These are phyloP conservation scores for Scalesia atractyloides DNA, from an alignment of 129 eudicot species.

Conservation along the genomic window DNA sequence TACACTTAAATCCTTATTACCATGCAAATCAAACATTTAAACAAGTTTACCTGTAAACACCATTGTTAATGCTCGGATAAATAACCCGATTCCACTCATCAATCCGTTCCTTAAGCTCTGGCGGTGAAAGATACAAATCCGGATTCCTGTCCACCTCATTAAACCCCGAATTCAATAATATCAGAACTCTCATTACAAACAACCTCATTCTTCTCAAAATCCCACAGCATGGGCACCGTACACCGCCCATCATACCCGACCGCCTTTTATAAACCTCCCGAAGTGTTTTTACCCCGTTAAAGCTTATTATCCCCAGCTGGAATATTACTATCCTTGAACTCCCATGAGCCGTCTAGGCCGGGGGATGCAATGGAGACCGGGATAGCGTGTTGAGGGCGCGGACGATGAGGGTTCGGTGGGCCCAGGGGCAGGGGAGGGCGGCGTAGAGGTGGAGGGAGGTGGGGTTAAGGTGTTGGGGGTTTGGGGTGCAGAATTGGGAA, in stretches of 20 bases:
- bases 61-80: conserved; percentile 81
- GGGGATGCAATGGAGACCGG: conserved; percentile 83
- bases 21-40: neutral
- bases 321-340: conserved; percentile 33
- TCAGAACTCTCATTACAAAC: conserved; percentile 94
- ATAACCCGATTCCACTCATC: conserved; percentile 73
- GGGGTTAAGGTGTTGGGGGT: conserved; percentile 22
- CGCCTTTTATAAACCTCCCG: conserved; percentile 66
- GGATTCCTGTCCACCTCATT: conserved; percentile 54
- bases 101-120: conserved; percentile 47
- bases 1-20: no score
- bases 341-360: conserved; percentile 79
- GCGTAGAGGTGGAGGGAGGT: conserved; percentile 82
- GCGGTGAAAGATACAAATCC: conserved; percentile 72
- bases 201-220: conserved; percentile 59
- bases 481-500: conserved; percentile 63
- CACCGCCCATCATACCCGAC: conserved; percentile 75
- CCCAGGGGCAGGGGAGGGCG: conserved; percentile 99
- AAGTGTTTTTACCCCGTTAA: conserved; percentile 52
- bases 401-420: conserved; percentile 90
- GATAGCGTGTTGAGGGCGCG: conserved; percentile 64
- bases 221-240: conserved; percentile 95
- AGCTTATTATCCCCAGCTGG: conserved; percentile 35
- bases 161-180: conserved; percentile 66
- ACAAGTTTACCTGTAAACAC: conserved; percentile 75